These are phyloP conservation scores for Scheffersomyces insectosa DNA, from an alignment of 1,139 yeast genomes.

Conservation along the genomic window DNA sequence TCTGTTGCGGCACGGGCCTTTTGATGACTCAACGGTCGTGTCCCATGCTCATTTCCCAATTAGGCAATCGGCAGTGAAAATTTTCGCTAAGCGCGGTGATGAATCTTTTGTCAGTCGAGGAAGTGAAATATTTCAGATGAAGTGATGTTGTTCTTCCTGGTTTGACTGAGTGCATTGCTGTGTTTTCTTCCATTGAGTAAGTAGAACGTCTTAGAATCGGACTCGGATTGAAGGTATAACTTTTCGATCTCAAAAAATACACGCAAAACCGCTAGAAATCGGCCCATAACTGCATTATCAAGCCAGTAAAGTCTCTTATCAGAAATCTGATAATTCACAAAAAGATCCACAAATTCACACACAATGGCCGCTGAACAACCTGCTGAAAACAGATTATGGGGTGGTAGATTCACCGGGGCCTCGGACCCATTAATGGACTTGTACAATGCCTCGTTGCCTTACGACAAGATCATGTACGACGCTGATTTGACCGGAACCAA, in stretches of 20 bases:
- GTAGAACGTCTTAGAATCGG: too few species aligned
- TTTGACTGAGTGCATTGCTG: too few species aligned
- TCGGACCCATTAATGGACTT: slow-evolving; percentile 97
- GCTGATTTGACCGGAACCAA: slow-evolving; percentile 94
- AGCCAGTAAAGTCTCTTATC: too few species aligned
- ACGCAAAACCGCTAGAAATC: too few species aligned
- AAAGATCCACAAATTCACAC: neutral
- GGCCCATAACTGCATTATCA: too few species aligned
- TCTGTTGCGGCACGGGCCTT: too few species aligned
- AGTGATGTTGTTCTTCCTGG: too few species aligned
- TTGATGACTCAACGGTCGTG: neutral
- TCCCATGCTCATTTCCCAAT: slow-evolving; percentile 15
- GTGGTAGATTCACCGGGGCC: slow-evolving; percentile 97
- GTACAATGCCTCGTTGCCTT: slow-evolving; percentile 94
- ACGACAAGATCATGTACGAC: slow-evolving; percentile 90
- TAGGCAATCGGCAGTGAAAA: slow-evolving; percentile 17
- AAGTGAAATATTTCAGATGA: neutral
- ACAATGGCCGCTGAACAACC: slow-evolving; percentile 37
- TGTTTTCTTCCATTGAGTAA: too few species aligned
- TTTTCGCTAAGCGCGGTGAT: slow-evolving; percentile 36
- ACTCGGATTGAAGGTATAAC: too few species aligned
- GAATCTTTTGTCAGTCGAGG: slow-evolving; percentile 17
- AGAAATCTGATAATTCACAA: slow-evolving; percentile 1
- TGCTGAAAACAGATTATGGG: slow-evolving; percentile 80
- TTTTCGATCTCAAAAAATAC: too few species aligned